Base-by-base conservation (phyloP, 257 asterid species). In the Paraleonurus japonicus region DNA sequence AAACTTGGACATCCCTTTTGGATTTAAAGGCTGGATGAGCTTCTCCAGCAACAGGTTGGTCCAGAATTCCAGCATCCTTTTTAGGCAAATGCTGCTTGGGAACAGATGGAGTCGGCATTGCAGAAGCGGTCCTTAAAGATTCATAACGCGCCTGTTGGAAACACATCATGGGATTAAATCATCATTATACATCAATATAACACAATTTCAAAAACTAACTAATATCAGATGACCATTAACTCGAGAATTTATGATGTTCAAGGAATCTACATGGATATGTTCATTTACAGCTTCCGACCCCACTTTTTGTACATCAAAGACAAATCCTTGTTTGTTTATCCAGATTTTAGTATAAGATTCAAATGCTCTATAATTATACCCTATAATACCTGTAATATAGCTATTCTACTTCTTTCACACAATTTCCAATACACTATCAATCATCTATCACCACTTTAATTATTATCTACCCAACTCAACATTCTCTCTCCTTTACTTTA, bases 11-110 rank as follows among this genome's bases (percentile, higher is more conserved):
- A 19, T 83, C 95, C 78, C 87, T 85, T 78, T 84, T 92, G 66
- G 84, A 39, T 80, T 76, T 83, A 50, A 80, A 47, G 8, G 67
- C 30, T 30, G 81, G 74, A 76, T 82, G 85, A 60, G 80, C 61
- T 71, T 82, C 96, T 17, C 76, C 78, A 67, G 77, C 65, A 79
- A 59, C 83, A 64, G 85, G 68, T 70, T 81, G 90, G 33, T 83
- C 88, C 37, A 23, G 65, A 45, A 58, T 51, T 65, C 79, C 84
- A 48, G 80, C 81, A 23, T 89, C 93, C 73, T 81, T 89, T 80
- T 84, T 86, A 32, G 86, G 88, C 69, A 81, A 30, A 48, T 71
- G 85, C 78, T 83, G 94, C 82, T 81, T 86, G 35, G 88, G 83
- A 50, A 80, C 41, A 37, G 96, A 71, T 39, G 91, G 85, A 76